Evolutionary conservation across 371 early-diverging fungal species (phyloP), one percentile per base, ranked within the genome.

Genomic region (Choanephora cucurbitarum): DNA sequence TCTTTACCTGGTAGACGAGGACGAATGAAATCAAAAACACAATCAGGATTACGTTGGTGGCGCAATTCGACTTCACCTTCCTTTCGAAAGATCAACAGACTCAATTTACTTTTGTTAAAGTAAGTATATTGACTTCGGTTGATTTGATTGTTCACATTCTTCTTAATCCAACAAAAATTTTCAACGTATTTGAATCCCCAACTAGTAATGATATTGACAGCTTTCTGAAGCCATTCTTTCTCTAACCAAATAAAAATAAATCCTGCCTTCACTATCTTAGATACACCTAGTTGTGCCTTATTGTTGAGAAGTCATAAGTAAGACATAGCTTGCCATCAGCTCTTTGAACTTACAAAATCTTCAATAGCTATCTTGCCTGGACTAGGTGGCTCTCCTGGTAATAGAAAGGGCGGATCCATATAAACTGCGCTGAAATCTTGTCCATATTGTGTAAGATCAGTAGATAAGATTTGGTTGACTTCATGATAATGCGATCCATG

Each of bases 151-250:
- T 93, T 90, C 47, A 87, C 65, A 39, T 79, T 79, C 55, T 89
- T 81, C 58, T 92, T 92, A 64, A 95, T 89, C 95, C 96, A 96
- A 64, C 91, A 91, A 72, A 94, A 91, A 77, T 95, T 96, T 66
- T 96, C 96, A 2, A 95, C 94, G 57, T 96, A 96, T 55, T 90
- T 89, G 68, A 94, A 91, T n/a, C 88, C 88, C 95, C 96, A 94
- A 23, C 55, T 63, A 31, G 87, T 83, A 18, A 86, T 84, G 32
- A 91, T 70, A 37, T 64, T 70, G 31, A 94, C 84, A 43, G 94
- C 79, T 40, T 83, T 80, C n/a, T 91, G 92, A 15, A 93, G 67
- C 66, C 88, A 84, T 66, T 92, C 93, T 66, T 95, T 96, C 60
- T 93, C 93, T 33, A 86, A 69, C 95, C 95, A 96, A 18, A 95